A percentile compares a stretch with the other conserved stretches of the same genome.
Evolutionary conservation across 1,284 basidiomycete genomes (phyloP).

Genomic region (Anthracocystis setariae): DNA sequence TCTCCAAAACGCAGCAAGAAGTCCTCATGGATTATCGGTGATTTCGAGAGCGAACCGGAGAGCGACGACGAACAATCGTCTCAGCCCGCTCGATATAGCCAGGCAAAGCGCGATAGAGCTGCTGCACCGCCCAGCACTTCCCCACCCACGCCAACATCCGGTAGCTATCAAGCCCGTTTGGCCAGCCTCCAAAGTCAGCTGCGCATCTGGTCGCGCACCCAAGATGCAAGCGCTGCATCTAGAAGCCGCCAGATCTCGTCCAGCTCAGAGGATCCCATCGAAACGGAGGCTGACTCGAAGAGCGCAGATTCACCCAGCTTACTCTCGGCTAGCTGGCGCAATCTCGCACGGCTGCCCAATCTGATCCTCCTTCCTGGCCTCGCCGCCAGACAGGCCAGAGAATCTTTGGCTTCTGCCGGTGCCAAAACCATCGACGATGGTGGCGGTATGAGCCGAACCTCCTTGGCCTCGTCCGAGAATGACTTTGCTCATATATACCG

Average conservation of each 20-base stretch:
- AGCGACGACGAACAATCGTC: conserved; percentile 24
- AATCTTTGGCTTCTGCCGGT: conserved; percentile 13
- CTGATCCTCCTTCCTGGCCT: conserved; percentile 48
- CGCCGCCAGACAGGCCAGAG: conserved; percentile 37
- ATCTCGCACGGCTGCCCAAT: conserved; percentile 41
- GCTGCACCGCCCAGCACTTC: conserved; percentile 18
- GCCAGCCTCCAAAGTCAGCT: conserved; percentile 43
- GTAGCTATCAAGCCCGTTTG: conserved; percentile 43
- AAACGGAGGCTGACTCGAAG: conserved; percentile 13
- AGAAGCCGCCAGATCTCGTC: conserved; percentile 31
- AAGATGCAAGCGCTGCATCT: neutral
- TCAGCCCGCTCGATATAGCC: neutral
- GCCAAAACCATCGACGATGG: conserved; percentile 8
- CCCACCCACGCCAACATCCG: conserved; percentile 11
- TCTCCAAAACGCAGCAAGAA: conserved; percentile 34
- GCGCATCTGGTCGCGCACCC: conserved; percentile 39
- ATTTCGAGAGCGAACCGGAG: conserved; percentile 45
- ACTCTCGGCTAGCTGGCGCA: conserved; percentile 48
- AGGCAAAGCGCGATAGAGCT: conserved; percentile 1
- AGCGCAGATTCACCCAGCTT: conserved; percentile 26
- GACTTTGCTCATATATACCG: conserved; percentile 42
- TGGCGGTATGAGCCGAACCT: neutral
- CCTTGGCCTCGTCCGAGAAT: neutral
- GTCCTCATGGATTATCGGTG: conserved; percentile 46
- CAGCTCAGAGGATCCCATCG: conserved; percentile 23